phyloP scores from a whole-genome alignment of 352 stramenopile species.

The Globisporangium camurandrum region DNA sequence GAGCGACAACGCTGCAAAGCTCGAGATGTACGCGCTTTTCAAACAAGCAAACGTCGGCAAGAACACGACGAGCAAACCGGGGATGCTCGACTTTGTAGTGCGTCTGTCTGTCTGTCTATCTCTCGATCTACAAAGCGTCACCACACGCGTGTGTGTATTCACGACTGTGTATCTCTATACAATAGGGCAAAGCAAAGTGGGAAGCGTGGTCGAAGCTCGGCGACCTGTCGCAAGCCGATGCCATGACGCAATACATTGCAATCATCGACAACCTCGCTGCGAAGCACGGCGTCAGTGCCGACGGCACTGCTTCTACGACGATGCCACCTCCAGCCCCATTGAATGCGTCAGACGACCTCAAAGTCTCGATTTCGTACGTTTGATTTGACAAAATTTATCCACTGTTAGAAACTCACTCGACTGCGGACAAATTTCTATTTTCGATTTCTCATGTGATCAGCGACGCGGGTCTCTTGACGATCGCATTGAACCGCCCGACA shows the following conservation, averaged over 20 bases:
- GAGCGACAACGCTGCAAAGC: conserved; percentile 65
- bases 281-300: conserved; percentile 23
- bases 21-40: conserved; percentile 83
- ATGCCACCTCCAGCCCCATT: conserved; percentile 5
- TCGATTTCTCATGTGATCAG: no score
- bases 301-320: not conserved
- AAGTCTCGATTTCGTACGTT: conserved; percentile 46
- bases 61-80: conserved; percentile 54
- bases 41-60: conserved; percentile 64
- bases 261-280: conserved; percentile 65
- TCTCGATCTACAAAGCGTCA: no score
- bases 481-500: conserved; percentile 71
- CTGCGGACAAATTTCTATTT: no score
- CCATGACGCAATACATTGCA: conserved; percentile 61
- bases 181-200: conserved; percentile 64
- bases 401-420: no score
- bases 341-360: conserved; percentile 35
- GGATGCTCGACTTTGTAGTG: conserved; percentile 81
- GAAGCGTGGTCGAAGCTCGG: conserved; percentile 69
- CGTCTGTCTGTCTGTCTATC: conserved; percentile 6
- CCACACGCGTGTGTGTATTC: not conserved
- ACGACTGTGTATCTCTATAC: not conserved
- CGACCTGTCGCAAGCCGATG: conserved; percentile 58
- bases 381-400: no score
- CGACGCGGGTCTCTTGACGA: conserved; percentile 52